Evolutionary conservation across 108 stramenopile genomes (phyloP).

Genomic region (Epipyxis sp.): DNA sequence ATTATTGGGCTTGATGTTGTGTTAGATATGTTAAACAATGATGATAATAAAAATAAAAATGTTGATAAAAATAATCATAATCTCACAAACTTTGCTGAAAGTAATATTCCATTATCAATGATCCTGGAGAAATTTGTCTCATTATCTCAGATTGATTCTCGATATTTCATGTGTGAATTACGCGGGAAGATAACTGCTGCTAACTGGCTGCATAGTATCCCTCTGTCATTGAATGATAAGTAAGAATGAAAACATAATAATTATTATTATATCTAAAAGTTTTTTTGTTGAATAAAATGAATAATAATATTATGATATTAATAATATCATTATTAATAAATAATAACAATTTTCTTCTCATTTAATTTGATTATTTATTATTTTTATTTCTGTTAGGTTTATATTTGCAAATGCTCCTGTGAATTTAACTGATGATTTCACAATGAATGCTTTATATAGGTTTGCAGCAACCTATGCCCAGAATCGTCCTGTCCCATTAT

Average conservation of each 20-base stretch:
- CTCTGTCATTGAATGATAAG: slow-evolving; percentile 12
- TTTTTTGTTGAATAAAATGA: too few relatives aligned
- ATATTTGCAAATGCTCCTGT: slow-evolving; percentile 6
- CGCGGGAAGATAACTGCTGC: background rate
- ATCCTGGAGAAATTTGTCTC: background rate
- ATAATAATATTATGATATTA: too few relatives aligned
- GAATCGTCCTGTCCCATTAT: slow-evolving; percentile 1
- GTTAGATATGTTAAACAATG: too few relatives aligned
- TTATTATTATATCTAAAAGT: too few relatives aligned
- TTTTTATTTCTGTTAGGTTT: background rate
- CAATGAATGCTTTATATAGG: background rate
- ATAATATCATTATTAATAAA: too few relatives aligned
- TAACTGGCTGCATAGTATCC: slow-evolving; percentile 19
- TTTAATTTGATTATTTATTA: background rate
- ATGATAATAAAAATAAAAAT: background rate
- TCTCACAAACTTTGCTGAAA: slow-evolving; percentile 48
- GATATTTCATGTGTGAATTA: slow-evolving; percentile 23
- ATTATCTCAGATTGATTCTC: background rate
- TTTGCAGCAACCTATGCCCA: slow-evolving; percentile 14
- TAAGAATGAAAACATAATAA: too few relatives aligned
- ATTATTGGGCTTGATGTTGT: background rate
- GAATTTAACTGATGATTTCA: background rate
- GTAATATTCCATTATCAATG: slow-evolving; percentile 50
- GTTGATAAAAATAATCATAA: background rate
- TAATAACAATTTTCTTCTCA: background rate